These are phyloP conservation scores for Pinus tabuliformis DNA, from an alignment of 75 land plant genomes.

Conservation along the genomic window DNA sequence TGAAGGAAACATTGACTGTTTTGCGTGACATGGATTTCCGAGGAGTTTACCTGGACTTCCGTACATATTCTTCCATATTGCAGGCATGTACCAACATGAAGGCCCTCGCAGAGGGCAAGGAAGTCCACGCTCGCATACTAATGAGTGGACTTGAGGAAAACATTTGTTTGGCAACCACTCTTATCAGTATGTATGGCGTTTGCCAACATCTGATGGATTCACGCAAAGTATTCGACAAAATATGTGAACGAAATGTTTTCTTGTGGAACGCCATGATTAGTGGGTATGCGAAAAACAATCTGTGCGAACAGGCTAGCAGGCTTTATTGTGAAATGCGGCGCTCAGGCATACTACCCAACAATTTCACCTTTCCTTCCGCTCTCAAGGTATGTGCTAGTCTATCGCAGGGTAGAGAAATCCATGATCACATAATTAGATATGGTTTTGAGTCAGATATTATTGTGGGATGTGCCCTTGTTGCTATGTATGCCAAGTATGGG, in stretches of 20 bases:
- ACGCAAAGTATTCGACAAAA: slow-evolving; percentile 31
- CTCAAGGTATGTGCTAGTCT: slow-evolving; percentile 9
- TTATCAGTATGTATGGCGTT: slow-evolving; percentile 52
- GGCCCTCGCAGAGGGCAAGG: slow-evolving; percentile 34
- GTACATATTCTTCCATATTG: slow-evolving; percentile 10
- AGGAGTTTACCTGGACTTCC: not conserved
- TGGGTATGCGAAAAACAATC: slow-evolving; percentile 29
- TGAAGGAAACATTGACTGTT: not conserved
- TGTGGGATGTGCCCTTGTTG: slow-evolving; percentile 8
- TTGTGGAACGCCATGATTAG: slow-evolving; percentile 59
- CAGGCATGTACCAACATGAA: slow-evolving; percentile 32
- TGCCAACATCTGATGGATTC: slow-evolving; percentile 43
- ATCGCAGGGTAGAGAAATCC: slow-evolving; percentile 4
- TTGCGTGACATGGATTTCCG: not conserved
- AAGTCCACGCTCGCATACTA: slow-evolving; percentile 22
- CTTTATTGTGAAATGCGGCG: slow-evolving; percentile 25
- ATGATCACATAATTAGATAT: slow-evolving; percentile 1
- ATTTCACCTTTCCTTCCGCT: slow-evolving; percentile 11
- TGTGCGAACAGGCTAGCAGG: slow-evolving; percentile 21
- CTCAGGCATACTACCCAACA: slow-evolving; percentile 6
- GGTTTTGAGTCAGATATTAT: slow-evolving; percentile 10
- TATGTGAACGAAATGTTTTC: slow-evolving; percentile 21
- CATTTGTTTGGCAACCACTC: slow-evolving; percentile 31
- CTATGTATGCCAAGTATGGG: slow-evolving; percentile 10
- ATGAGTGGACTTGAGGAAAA: slow-evolving; percentile 7